phyloP scores from a whole-genome alignment of 2,329 filamentous ascomycete genomes.

The Purpureocillium lavendulum region DNA sequence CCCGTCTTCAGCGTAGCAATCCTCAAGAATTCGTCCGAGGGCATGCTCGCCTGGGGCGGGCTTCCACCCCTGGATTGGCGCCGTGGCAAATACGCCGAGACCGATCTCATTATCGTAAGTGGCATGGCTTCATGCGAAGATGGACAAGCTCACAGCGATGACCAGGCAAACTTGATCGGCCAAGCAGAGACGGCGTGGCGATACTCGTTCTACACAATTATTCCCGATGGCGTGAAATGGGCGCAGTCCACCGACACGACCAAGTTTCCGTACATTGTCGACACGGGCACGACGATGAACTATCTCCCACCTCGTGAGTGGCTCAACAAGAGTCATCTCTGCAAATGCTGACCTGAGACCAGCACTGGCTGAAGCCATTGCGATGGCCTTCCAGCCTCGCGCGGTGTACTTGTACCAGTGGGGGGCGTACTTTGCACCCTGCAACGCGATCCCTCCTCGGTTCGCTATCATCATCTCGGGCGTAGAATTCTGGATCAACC shows the following conservation, averaged over 20 bases:
- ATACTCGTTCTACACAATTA: conserved; percentile 45
- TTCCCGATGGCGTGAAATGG: conserved; percentile 39
- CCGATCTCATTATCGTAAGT: conserved; percentile 38
- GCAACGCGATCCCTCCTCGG: conserved; percentile 35
- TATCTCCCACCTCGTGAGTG: conserved; percentile 39
- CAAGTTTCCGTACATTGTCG: conserved; percentile 41
- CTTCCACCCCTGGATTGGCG: conserved; percentile 28
- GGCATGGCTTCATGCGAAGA: not conserved
- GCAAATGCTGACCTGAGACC: not conserved
- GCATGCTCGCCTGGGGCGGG: conserved; percentile 38
- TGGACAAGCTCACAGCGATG: conserved; percentile 1
- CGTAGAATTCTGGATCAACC: conserved; percentile 37
- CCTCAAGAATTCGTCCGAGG: conserved; percentile 34
- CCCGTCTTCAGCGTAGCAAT: conserved; percentile 41
- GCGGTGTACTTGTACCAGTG: conserved; percentile 38
- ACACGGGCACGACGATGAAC: conserved; percentile 43
- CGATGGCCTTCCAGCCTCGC: conserved; percentile 34
- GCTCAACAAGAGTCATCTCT: too few species aligned
- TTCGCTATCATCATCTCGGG: conserved; percentile 37
- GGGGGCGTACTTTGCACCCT: conserved; percentile 39
- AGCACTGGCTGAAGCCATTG: conserved; percentile 41
- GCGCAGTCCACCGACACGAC: conserved; percentile 30
- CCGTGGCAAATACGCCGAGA: conserved; percentile 19
- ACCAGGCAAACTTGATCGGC: conserved; percentile 34
- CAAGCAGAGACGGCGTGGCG: conserved; percentile 29